Conservation (phyloP, 2,329 filamentous ascomycete species). For the Hypoxylon sp. region DNA sequence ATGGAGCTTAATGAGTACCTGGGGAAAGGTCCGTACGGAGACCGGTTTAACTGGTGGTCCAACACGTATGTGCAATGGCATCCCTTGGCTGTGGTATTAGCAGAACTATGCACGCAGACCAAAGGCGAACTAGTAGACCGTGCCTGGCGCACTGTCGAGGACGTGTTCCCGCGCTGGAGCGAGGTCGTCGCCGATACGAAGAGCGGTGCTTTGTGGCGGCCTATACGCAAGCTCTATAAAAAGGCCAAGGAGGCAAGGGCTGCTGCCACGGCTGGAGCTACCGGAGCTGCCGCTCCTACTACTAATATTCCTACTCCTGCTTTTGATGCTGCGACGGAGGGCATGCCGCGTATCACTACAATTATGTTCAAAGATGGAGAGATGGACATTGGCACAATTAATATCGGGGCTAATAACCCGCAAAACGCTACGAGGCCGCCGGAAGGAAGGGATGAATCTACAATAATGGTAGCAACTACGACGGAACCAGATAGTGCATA, state of each 20-base stretch:
- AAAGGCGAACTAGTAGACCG: constrained; percentile 62
- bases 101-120: constrained; percentile 66
- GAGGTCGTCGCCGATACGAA: constrained; percentile 65
- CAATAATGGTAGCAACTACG: constrained; percentile 8
- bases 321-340: background rate
- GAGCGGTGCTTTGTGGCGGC: constrained; percentile 67
- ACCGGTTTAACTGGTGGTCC: constrained; percentile 65
- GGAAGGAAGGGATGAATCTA: background rate
- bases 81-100: constrained; percentile 66
- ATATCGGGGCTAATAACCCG: constrained; percentile 13
- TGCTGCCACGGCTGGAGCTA: constrained; percentile 46
- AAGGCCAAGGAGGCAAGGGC: constrained; percentile 62
- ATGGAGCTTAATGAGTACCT: constrained; percentile 59
- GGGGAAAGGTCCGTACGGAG: constrained; percentile 54
- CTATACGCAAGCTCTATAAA: constrained; percentile 67
- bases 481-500: constrained; percentile 13
- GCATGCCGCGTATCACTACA: background rate
- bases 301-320: background rate
- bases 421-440: background rate
- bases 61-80: constrained; percentile 69
- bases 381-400: constrained; percentile 14
- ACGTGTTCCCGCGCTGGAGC: constrained; percentile 60
- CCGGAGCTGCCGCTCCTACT: background rate
- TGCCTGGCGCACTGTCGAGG: constrained; percentile 66
- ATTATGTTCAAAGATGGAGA: constrained; percentile 6